Base-by-base conservation (phyloP, 805 yeast species). In the Blastobotrys parvus region DNA sequence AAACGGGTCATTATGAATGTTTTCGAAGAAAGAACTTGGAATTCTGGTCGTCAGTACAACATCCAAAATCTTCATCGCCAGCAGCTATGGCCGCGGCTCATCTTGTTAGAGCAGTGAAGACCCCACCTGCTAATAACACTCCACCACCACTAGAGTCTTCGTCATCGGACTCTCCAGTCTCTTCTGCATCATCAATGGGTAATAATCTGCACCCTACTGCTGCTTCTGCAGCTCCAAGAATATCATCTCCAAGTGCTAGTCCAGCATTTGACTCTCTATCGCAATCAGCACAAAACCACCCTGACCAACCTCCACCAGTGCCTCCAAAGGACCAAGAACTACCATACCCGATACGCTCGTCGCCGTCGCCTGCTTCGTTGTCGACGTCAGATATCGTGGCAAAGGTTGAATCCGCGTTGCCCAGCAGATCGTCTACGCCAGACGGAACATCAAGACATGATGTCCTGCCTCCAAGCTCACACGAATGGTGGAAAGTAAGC, bases 1-100 rank as follows among this genome's bases (percentile, higher is more conserved):
- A 79, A 17, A 75, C 78, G 35, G 97, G 97, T 1, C 97, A 89
- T 57, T 89, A 88, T 58, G 95, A 89, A 55, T 85, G 95, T 54
- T 86, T 77, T 58, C 79, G 83, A 48, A 78, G 77, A 38, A 89
- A 88, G 57, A 56, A 60, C 43, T 45, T 53, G 27, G 42, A 34
- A 6, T 54, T 51, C 46, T 58, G 62, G 62, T 16, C 31, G 16
- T 15, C 16, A 13, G 4, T 32, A 15, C 38, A 31, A 8, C 27
- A 27, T 34, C n/a, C n/a, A n/a, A n/a, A n/a, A 2, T 29, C 39
- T 2, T 31, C 25, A 23, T 29, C 25, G 19, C 23, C 41, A 17
- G 15, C 44, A 32, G 25, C 39, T 4, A 16, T 34, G n/a, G 22
- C 30, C 20, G 22, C 15, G 7, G 29, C 11, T 25, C 10, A 11